A percentile compares a stretch with the other conserved stretches of the same genome.
phyloP scores from a whole-genome alignment of 2,329 filamentous ascomycete genomes.

The Dactylellina leptospora region DNA sequence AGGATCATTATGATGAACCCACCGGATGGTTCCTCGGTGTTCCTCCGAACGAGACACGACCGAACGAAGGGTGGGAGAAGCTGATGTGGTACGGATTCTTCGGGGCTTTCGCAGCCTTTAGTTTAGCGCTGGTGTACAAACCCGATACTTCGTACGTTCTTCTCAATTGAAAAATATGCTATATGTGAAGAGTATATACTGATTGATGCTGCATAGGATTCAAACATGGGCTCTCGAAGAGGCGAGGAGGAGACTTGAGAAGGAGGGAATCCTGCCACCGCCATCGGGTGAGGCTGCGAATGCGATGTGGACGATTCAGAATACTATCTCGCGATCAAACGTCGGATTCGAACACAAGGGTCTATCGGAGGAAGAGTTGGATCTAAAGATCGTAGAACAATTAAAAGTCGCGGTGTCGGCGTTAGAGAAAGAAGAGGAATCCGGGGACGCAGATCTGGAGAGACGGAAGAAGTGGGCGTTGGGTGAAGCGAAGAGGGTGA shows the following conservation, averaged over 20 bases:
- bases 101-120: slow-evolving; percentile 76
- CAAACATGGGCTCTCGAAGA: slow-evolving; percentile 99
- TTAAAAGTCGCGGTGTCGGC: slow-evolving; percentile 33
- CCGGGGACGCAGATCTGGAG: slow-evolving; percentile 43
- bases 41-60: slow-evolving; percentile 92
- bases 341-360: slow-evolving; percentile 31
- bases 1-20: slow-evolving; percentile 86
- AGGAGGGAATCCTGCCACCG: slow-evolving; percentile 85
- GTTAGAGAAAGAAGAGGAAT: slow-evolving; percentile 46
- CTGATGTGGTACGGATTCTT: slow-evolving; percentile 85
- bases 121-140: slow-evolving; percentile 91
- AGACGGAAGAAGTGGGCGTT: slow-evolving; percentile 49
- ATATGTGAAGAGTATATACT: not conserved
- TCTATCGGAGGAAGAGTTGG: slow-evolving; percentile 43
- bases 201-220: slow-evolving; percentile 71
- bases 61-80: slow-evolving; percentile 96
- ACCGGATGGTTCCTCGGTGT: slow-evolving; percentile 92
- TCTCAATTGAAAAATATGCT: not conserved
- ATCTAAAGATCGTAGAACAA: slow-evolving; percentile 47
- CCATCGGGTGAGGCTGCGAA: slow-evolving; percentile 56
- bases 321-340: slow-evolving; percentile 31
- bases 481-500: slow-evolving; percentile 42
- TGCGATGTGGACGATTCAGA: slow-evolving; percentile 51
- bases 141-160: slow-evolving; percentile 93
- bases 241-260: slow-evolving; percentile 91